Evolutionary conservation across 129 eudicot species (phyloP), one percentile per base, ranked within the genome.

Genomic region (Flaveria trinervia): DNA sequence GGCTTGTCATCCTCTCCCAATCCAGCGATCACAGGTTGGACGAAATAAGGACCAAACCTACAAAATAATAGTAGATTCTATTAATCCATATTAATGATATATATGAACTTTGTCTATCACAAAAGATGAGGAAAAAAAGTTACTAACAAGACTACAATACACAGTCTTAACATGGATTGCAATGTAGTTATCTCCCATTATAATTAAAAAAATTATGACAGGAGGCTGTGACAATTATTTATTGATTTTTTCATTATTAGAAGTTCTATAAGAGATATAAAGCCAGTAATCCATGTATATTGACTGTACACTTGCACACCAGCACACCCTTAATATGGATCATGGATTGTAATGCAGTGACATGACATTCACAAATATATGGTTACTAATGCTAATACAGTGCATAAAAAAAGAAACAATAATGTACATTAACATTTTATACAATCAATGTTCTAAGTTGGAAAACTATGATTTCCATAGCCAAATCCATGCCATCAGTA

Each of bases 1-100:
- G 98, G 98, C 83, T 93, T 93, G 89, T 90, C 92, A 33, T 88
- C 98, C 65, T 93, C 98, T 26, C 95, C 89, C 80, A 93, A 70
- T 49, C 98, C 98, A 80, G 98, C 98, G 80, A 93, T 93, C 77
- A 93, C 98, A 69, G 98, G 98, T 81, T 93, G 98, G 87, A 86
- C 77, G 56, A 93, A 90, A 85, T 93, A 93, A 65, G 98, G 98
- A 65, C 98, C 98, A 80, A 93, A 93, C 86, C 98, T 90, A 70
- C 70, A 81, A 45, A 81, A 3, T 56, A 46, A 55, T 66, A 23
- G 16, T 28, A 80, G 3, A 51, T 26, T 46, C 41, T 33, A 65
- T 67, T 28, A 66, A 45, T 55, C 72, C 25, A 26, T 23, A 2
- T 79, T 48, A 33, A 11, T 33, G 45, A 68, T 14, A 17, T 68